Evolutionary conservation across 176 grass and related monocot species (phyloP).

Genomic region (Hordeum marinum): DNA sequence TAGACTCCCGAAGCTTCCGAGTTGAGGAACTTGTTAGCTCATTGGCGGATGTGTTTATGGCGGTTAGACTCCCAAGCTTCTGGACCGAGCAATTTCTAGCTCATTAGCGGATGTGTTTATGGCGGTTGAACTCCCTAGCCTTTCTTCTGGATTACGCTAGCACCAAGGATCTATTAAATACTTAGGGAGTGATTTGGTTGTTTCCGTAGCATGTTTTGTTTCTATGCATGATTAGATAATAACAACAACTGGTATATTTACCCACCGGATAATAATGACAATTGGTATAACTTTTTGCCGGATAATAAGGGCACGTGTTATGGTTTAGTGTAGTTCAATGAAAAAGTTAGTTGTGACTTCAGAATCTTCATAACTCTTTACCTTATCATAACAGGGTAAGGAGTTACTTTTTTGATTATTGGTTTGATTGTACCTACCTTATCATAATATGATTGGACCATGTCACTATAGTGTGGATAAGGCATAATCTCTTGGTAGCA

Average conservation of each 20-base stretch:
- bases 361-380: background rate
- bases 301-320: background rate
- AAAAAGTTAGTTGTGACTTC: background rate
- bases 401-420: background rate
- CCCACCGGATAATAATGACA: background rate
- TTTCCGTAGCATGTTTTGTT: slow-evolving; percentile 13
- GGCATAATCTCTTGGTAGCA: background rate
- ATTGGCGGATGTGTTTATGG: too few relatives aligned
- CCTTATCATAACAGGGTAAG: background rate
- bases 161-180: background rate
- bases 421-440: background rate
- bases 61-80: background rate
- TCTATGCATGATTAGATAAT: background rate
- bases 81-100: background rate
- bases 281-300: background rate
- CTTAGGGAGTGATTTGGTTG: background rate
- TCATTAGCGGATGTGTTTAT: slow-evolving; percentile 9
- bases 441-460: background rate
- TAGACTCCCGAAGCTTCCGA: background rate
- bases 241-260: background rate
- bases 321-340: background rate
- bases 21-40: too few relatives aligned
- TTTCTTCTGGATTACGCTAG: background rate
- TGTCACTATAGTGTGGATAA: background rate
- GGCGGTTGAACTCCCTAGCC: background rate